Conservation (phyloP, 371 early-diverging fungal genomes). For the Saksenaea vasiformis region DNA sequence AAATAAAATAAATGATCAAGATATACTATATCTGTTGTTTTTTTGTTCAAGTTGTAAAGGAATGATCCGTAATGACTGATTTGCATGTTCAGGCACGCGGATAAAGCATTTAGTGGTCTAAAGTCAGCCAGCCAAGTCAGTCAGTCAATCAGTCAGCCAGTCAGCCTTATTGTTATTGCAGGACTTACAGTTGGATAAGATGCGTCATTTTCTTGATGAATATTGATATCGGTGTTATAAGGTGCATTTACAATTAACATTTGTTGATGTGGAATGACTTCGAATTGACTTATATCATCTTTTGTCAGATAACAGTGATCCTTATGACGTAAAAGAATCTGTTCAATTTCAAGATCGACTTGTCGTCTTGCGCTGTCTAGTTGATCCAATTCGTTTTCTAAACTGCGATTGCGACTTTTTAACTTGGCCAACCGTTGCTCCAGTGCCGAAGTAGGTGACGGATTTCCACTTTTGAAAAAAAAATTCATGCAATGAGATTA, state of each 20-base stretch:
- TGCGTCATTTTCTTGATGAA: conserved; percentile 22
- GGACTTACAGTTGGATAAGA: conserved; percentile 10
- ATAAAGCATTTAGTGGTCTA: conserved; percentile 31
- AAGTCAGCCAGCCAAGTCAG: neutral
- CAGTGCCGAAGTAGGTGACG: conserved; percentile 15
- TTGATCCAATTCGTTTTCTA: conserved; percentile 33
- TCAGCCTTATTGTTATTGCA: too few species aligned
- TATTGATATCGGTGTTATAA: conserved; percentile 36
- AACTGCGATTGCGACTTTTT: conserved; percentile 24
- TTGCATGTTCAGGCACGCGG: conserved; percentile 32
- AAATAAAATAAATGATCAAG: neutral
- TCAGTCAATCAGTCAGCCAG: too few species aligned
- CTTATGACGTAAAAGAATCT: conserved; percentile 25
- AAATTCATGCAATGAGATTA: conserved; percentile 5
- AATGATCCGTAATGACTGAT: conserved; percentile 27
- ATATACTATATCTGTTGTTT: neutral
- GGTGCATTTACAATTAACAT: conserved; percentile 38
- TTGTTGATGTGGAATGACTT: conserved; percentile 21
- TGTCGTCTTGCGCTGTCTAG: conserved; percentile 26
- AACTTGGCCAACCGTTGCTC: conserved; percentile 30
- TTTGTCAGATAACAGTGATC: conserved; percentile 42
- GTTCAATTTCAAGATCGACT: conserved; percentile 36
- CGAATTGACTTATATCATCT: conserved; percentile 34
- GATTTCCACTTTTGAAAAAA: neutral
- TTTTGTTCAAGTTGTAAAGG: conserved; percentile 16